Evolutionary conservation across 164 flowering plant genomes (phyloP), one percentile per base, ranked within the genome.

Genomic region (Magnolia sinica): DNA sequence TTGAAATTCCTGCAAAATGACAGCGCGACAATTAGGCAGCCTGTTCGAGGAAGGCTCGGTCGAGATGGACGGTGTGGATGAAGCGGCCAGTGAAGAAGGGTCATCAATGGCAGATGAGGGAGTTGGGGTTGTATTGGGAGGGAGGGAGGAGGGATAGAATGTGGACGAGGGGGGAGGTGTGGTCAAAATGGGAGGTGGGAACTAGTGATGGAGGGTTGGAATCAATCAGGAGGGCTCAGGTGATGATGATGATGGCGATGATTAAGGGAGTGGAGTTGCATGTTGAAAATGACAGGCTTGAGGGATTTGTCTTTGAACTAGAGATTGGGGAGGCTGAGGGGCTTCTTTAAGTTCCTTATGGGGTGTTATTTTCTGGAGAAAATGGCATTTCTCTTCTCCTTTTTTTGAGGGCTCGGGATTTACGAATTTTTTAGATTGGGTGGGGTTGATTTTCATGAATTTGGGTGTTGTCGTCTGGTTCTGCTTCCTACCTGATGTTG

Each of bases 21-120:
- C 52, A 94, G 79, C 0, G 86, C 98, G 1, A 91, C 77, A 72
- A 87, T 73, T 66, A 94, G 83, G 52, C 92, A 72, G 61, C 98
- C 93, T 0, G 92, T 16, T 80, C 78, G 3, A 94, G 87, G 73
- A 91, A 94, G 1, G 79, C 81, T 93, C 91, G 91, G 64, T 94
- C 95, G 4, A 89, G 77, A 82, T 79, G 88, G 18, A 94, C 22
- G 3, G 90, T 89, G 61, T 87, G 84, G 11, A 87, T 84, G 5
- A 92, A 86, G 8, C 89, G 86, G 13, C 96, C 97, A 29, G 85
- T 87, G 59, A 94, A 85, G 68, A 73, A 73, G 16, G 90, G 74
- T 97, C 98, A 94, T 50, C 95, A 83, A 79, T 91, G 91, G 83
- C 94, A 92, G 37, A 94, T 95, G 19, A 94, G 85, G 9, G 82